Evolutionary conservation across 495 filamentous ascomycete species (phyloP).

Genomic region (Neurospora sp.): DNA sequence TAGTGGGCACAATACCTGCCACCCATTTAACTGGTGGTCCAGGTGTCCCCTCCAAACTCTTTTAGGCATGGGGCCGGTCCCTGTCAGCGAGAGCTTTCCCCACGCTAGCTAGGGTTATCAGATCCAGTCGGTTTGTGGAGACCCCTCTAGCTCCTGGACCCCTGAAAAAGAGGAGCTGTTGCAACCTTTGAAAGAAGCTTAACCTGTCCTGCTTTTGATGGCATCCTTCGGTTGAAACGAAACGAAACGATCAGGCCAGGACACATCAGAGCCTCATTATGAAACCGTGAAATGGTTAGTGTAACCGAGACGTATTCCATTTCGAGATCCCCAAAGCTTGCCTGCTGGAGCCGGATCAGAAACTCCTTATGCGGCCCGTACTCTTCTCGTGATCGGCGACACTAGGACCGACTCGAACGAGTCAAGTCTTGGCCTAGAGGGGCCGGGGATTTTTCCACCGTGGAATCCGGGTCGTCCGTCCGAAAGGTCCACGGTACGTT

Average conservation of each 20-base stretch:
- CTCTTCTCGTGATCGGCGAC: background rate
- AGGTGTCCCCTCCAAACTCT: conserved; percentile 4
- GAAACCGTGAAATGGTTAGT: background rate
- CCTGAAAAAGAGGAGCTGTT: background rate
- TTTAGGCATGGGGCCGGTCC: background rate
- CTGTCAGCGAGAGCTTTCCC: background rate
- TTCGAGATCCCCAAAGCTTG: background rate
- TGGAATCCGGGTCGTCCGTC: background rate
- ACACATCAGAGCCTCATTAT: background rate
- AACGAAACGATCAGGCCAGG: background rate
- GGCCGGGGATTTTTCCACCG: background rate
- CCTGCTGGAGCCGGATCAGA: background rate
- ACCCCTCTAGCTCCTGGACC: background rate
- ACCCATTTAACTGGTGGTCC: conserved; percentile 15
- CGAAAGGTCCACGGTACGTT: background rate
- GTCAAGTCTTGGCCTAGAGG: background rate
- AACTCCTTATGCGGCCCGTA: background rate
- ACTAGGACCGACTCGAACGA: background rate
- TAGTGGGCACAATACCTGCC: conserved; percentile 8
- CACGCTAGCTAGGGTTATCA: background rate
- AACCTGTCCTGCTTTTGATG: background rate
- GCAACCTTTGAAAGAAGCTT: background rate
- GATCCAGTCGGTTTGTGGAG: background rate
- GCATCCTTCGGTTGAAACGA: background rate
- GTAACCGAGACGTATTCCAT: background rate